Evolutionary conservation across 2,329 filamentous ascomycete species (phyloP).

Genomic region (Ascosphaera apis): DNA sequence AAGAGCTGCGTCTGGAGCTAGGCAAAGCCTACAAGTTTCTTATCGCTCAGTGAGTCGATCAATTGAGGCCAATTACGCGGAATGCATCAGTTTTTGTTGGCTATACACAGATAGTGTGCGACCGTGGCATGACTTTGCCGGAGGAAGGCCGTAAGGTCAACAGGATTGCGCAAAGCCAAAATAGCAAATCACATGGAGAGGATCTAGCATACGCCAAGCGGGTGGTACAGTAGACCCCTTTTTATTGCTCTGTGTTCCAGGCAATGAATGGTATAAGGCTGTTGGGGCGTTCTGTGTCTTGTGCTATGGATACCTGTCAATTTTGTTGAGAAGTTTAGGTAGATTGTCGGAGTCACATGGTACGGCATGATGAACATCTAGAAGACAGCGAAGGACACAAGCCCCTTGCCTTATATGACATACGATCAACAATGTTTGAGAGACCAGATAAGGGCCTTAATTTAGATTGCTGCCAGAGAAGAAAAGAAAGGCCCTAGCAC

Average conservation of each 20-base stretch:
- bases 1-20: too few species aligned
- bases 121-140: background rate
- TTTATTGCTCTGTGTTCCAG: background rate
- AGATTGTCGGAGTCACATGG: background rate
- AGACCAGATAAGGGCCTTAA: too few species aligned
- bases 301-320: background rate
- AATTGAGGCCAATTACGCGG: too few species aligned
- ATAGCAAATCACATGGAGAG: background rate
- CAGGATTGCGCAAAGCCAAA: background rate
- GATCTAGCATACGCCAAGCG: background rate
- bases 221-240: background rate
- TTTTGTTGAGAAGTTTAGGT: constrained; percentile 1
- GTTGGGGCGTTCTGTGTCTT: background rate
- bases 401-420: too few species aligned
- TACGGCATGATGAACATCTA: background rate
- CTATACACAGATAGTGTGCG: background rate
- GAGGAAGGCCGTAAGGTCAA: background rate
- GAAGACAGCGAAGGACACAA: too few species aligned
- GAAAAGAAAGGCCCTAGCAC: background rate
- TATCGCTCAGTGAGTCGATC: too few species aligned
- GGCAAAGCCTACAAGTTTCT: too few species aligned
- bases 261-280: background rate
- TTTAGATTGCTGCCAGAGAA: too few species aligned
- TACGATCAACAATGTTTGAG: too few species aligned
- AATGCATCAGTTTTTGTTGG: background rate